Conservation (phyloP, 352 stramenopile genomes). For the Lagenidium giganteum region DNA sequence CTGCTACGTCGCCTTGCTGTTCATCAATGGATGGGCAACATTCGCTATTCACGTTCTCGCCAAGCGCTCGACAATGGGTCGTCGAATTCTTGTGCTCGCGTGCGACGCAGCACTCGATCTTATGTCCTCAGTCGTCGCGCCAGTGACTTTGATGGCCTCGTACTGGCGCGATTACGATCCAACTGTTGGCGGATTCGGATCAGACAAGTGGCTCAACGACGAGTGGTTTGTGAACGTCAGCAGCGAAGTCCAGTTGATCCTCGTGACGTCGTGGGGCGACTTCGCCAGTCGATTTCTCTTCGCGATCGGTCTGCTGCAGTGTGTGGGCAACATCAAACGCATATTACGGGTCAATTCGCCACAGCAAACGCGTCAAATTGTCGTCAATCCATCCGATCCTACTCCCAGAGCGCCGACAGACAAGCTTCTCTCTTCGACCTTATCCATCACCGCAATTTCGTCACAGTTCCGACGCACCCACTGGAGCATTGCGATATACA, state of each 20-base stretch:
- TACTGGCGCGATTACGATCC: constrained; percentile 3
- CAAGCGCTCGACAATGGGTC: too few species aligned
- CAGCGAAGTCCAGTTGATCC: constrained; percentile 10
- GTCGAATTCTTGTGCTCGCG: background rate
- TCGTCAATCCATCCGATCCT: too few species aligned
- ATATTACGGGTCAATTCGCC: too few species aligned
- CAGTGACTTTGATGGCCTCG: background rate
- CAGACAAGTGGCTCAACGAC: constrained; percentile 9
- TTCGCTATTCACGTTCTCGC: too few species aligned
- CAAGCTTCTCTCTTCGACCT: too few species aligned
- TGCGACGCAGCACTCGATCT: constrained; percentile 8
- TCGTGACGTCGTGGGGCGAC: constrained; percentile 4
- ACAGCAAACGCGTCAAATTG: too few species aligned
- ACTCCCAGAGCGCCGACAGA: too few species aligned
- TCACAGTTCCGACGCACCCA: too few species aligned
- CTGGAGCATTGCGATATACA: too few species aligned
- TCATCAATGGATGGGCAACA: too few species aligned
- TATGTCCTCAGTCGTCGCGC: constrained; percentile 6
- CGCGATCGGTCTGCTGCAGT: constrained; percentile 5
- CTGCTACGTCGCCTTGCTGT: too few species aligned
- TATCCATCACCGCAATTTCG: too few species aligned
- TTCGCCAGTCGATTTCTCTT: constrained; percentile 12
- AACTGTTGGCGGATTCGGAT: background rate
- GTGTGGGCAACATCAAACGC: constrained; percentile 14
- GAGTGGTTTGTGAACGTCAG: constrained; percentile 4